phyloP scores from a whole-genome alignment of 192 early-diverging fungal species.

The Haplosporangium gracile region DNA sequence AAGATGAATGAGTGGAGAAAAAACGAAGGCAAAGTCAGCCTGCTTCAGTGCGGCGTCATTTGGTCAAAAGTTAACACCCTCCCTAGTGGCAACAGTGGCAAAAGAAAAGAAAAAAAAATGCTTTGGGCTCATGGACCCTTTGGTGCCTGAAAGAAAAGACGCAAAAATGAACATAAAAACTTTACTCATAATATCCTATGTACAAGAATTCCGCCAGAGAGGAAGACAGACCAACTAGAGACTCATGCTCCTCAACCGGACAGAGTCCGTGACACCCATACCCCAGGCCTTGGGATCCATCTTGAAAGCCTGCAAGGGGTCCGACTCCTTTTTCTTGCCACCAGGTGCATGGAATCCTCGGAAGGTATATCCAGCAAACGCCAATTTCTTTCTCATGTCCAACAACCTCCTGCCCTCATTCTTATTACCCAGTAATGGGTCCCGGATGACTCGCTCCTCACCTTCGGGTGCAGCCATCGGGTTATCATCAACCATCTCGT shows the following conservation, averaged over 20 bases:
- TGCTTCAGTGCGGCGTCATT: too few species aligned
- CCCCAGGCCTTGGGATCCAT: constrained; percentile 43
- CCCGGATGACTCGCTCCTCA: constrained; percentile 57
- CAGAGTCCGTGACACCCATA: constrained; percentile 55
- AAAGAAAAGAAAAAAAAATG: too few species aligned
- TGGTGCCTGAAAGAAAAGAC: neutral
- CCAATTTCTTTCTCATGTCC: constrained; percentile 73
- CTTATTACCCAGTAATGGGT: constrained; percentile 58
- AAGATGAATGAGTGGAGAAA: too few species aligned
- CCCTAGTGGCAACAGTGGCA: too few species aligned
- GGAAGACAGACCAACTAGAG: constrained; percentile 14
- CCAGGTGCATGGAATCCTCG: constrained; percentile 60
- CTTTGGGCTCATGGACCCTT: too few species aligned
- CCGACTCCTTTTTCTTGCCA: constrained; percentile 54
- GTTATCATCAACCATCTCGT: constrained; percentile 64
- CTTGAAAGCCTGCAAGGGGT: constrained; percentile 41
- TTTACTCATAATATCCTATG: neutral
- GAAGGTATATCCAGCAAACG: constrained; percentile 72
- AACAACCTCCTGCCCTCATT: constrained; percentile 64
- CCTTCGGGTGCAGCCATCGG: constrained; percentile 60
- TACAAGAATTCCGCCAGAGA: too few species aligned
- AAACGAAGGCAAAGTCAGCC: too few species aligned
- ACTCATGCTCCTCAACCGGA: constrained; percentile 54
- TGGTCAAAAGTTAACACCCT: too few species aligned
- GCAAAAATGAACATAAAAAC: neutral